phyloP scores from a whole-genome alignment of 2,329 filamentous ascomycete genomes.

The Hansfordia pulvinata region DNA sequence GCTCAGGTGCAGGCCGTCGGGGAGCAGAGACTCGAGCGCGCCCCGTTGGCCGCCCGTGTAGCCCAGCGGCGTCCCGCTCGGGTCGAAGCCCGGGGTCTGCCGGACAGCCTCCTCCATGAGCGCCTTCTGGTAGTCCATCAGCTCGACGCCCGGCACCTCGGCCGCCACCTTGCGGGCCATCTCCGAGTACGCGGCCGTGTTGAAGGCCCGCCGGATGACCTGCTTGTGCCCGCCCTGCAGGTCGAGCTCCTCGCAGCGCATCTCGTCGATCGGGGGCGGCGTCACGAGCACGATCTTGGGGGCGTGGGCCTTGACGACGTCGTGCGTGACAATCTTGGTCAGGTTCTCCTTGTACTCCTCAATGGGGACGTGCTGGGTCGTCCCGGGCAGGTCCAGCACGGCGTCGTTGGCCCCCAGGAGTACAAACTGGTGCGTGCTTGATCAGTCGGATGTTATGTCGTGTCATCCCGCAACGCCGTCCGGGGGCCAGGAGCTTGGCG shows the following conservation, averaged over 20 bases:
- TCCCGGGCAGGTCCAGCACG: constrained; percentile 45
- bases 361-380: constrained; percentile 66
- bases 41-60: constrained; percentile 35
- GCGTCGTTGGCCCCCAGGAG: constrained; percentile 91
- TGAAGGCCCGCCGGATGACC: constrained; percentile 29
- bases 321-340: constrained; percentile 57
- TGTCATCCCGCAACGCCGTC: too few species aligned
- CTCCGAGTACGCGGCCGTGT: constrained; percentile 43
- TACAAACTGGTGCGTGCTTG: constrained; percentile 38
- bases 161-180: constrained; percentile 53
- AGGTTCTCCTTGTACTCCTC: constrained; percentile 63
- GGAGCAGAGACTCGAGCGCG: constrained; percentile 35
- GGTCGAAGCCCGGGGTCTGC: constrained; percentile 42
- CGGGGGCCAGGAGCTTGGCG: too few species aligned
- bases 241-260: constrained; percentile 40
- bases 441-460: constrained; percentile 8
- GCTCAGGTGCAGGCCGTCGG: constrained; percentile 44
- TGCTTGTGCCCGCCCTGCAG: constrained; percentile 28
- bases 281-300: constrained; percentile 66
- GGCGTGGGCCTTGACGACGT: constrained; percentile 52
- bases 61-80: constrained; percentile 27
- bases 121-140: constrained; percentile 69
- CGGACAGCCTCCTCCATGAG: constrained; percentile 59
- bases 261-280: constrained; percentile 73
- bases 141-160: constrained; percentile 49